A percentile compares a stretch with the other conserved stretches of the same genome.
Conservation (phyloP, 345 rosid species). For the Eucalyptus pauciflora region DNA sequence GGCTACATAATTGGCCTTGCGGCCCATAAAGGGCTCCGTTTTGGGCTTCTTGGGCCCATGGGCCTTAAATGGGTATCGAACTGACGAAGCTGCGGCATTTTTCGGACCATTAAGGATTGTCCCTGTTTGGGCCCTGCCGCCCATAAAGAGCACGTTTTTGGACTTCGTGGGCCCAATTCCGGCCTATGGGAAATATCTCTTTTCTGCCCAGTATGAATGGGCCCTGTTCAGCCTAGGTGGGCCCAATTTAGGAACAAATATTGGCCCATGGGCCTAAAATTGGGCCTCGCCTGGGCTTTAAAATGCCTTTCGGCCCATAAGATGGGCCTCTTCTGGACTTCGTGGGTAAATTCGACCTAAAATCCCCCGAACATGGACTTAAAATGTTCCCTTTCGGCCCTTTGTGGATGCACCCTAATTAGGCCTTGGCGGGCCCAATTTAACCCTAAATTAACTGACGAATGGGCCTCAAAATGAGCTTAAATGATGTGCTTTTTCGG, state of each 20-base stretch:
- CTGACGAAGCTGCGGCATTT: no score
- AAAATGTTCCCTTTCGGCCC: not conserved
- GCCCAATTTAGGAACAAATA: not conserved
- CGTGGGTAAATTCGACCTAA: not conserved
- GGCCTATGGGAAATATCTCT: not conserved
- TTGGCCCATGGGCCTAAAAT: not conserved
- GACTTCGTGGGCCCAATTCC: not conserved
- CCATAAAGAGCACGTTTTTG: not conserved
- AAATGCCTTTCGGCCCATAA: not conserved
- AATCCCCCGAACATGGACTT: not conserved
- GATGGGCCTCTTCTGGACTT: not conserved
- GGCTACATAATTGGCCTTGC: not conserved
- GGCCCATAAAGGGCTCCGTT: not conserved
- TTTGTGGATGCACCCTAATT: not conserved
- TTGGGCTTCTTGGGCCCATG: not conserved
- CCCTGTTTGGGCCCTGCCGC: no score
- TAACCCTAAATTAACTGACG: not conserved
- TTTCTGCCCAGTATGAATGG: not conserved
- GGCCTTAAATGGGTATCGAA: not conserved
- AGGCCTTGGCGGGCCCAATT: not conserved
- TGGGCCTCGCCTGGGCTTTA: not conserved
- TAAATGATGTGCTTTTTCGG: not conserved
- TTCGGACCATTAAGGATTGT: no score
- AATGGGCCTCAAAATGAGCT: not conserved
- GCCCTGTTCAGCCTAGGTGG: not conserved